These are phyloP conservation scores for Psilocybe sp. DNA, from an alignment of 768 basidiomycete species.

Conservation along the genomic window DNA sequence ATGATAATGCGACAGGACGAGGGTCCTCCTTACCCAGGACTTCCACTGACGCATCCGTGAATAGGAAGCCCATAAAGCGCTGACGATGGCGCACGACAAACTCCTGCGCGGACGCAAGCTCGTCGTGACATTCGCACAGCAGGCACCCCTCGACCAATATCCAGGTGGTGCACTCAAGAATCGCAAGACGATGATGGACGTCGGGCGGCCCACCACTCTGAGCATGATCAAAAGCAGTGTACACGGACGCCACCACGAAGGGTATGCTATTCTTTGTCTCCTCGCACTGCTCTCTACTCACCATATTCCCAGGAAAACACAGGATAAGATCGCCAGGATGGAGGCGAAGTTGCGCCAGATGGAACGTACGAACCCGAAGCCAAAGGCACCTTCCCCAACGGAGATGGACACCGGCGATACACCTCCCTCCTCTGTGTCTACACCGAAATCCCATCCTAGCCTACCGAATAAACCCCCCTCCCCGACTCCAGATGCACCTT, in stretches of 20 bases:
- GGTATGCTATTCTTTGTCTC: slow-evolving; percentile 28
- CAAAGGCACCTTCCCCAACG: slow-evolving; percentile 11
- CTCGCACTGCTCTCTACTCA: background rate
- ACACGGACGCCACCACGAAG: slow-evolving; percentile 41
- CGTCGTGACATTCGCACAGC: slow-evolving; percentile 88
- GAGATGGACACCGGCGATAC: slow-evolving; percentile 1
- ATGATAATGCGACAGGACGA: background rate
- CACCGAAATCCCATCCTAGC: background rate
- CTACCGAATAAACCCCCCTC: background rate
- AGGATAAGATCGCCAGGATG: slow-evolving; percentile 90
- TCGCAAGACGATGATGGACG: slow-evolving; percentile 50
- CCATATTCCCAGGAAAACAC: slow-evolving; percentile 49
- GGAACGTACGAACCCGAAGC: slow-evolving; percentile 38
- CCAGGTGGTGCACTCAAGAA: slow-evolving; percentile 21
- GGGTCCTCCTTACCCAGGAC: background rate
- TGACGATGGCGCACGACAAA: slow-evolving; percentile 71
- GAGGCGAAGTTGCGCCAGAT: slow-evolving; percentile 92
- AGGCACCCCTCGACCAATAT: slow-evolving; percentile 56
- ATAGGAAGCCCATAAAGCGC: slow-evolving; percentile 83
- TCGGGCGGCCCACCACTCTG: slow-evolving; percentile 76
- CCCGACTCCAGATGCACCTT: background rate
- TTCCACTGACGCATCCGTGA: background rate
- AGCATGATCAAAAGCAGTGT: slow-evolving; percentile 80
- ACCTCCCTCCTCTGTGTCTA: background rate
- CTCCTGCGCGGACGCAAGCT: slow-evolving; percentile 84